Evolutionary conservation across 2,329 filamentous ascomycete genomes (phyloP).

Genomic region (Colletotrichum spinosum): DNA sequence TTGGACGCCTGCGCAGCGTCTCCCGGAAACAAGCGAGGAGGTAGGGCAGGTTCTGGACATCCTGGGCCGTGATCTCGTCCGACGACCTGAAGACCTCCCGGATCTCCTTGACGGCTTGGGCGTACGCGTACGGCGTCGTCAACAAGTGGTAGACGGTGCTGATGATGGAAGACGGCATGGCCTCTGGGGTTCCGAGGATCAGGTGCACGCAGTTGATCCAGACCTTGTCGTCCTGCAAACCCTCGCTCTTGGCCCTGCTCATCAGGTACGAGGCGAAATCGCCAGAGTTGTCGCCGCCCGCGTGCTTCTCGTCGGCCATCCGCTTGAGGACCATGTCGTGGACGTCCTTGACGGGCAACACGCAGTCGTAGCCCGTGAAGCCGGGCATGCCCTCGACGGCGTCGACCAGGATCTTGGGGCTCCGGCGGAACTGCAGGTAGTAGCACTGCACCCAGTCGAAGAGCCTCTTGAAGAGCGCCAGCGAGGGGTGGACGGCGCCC

Average conservation of each 20-base stretch:
- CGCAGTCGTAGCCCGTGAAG: constrained; percentile 15
- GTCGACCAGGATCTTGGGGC: constrained; percentile 9
- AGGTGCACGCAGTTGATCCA: constrained; percentile 36
- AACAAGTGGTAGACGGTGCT: constrained; percentile 54
- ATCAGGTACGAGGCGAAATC: constrained; percentile 9
- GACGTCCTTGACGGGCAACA: constrained; percentile 13
- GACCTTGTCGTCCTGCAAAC: constrained; percentile 26
- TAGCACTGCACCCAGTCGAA: constrained; percentile 12
- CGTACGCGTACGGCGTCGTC: constrained; percentile 43
- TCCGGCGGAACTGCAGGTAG: constrained; percentile 16
- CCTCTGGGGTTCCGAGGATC: constrained; percentile 55
- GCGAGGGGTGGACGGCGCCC: constrained; percentile 1
- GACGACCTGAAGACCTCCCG: constrained; percentile 48
- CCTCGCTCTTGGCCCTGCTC: constrained; percentile 8
- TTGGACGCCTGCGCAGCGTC: constrained; percentile 45
- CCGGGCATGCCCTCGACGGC: constrained; percentile 9
- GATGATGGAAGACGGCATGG: constrained; percentile 55
- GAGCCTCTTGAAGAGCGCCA: constrained; percentile 13
- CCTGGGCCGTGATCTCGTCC: constrained; percentile 51
- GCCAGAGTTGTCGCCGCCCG: constrained; percentile 1
- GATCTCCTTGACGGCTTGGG: constrained; percentile 52
- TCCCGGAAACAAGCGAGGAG: constrained; percentile 55
- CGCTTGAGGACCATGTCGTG: constrained; percentile 13
- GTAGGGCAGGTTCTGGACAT: constrained; percentile 48
- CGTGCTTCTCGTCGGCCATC: constrained; percentile 8